Percentiles rank a stretch among this genome's conserved stretches.
These are phyloP conservation scores for Neurospora hispaniola DNA, from an alignment of 495 filamentous ascomycete species.

Conservation along the genomic window DNA sequence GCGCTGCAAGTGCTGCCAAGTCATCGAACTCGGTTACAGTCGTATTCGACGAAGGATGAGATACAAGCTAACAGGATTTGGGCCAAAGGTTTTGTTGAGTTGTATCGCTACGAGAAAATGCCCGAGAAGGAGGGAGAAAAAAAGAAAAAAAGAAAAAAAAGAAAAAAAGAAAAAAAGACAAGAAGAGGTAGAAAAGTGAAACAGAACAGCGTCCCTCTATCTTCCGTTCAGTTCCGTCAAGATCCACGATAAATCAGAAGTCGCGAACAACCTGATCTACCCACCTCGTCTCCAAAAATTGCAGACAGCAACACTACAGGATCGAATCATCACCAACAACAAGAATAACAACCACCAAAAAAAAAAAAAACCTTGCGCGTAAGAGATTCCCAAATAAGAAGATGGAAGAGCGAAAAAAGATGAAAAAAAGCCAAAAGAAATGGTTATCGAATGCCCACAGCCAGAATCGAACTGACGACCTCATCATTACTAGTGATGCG, in stretches of 20 bases:
- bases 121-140: too few species aligned
- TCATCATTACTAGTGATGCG: slow-evolving; percentile 1
- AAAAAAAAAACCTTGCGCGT: too few species aligned
- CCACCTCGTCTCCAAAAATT: too few species aligned
- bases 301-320: not conserved
- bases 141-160: not conserved
- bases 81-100: not conserved
- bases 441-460: not conserved
- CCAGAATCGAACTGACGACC: slow-evolving; percentile 1
- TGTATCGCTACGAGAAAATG: not conserved
- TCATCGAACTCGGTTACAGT: not conserved
- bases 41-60: not conserved
- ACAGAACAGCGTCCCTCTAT: not conserved
- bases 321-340: not conserved
- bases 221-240: not conserved
- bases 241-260: not conserved
- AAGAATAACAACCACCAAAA: too few species aligned
- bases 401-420: too few species aligned
- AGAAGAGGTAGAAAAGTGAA: too few species aligned
- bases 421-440: not conserved
- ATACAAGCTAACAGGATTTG: not conserved
- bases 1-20: too few species aligned
- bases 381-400: too few species aligned
- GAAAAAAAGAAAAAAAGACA: not conserved
- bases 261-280: not conserved